phyloP scores from a whole-genome alignment of 2,329 filamentous ascomycete species.

The Arachnomyces sp. region DNA sequence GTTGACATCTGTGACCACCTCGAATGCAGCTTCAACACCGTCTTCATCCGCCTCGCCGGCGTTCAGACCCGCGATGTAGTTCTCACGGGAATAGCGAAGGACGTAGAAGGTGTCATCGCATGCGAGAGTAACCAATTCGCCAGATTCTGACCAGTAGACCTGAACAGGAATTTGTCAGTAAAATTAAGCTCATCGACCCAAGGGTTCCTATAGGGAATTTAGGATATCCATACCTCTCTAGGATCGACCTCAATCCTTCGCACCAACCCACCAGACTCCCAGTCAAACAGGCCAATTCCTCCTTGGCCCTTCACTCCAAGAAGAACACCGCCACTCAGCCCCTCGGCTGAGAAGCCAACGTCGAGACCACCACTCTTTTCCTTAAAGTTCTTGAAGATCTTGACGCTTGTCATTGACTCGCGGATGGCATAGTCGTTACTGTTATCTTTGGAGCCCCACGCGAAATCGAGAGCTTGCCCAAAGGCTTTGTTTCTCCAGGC shows the following conservation, averaged over 20 bases:
- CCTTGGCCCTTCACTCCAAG: constrained; percentile 93
- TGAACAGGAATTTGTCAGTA: constrained; percentile 26
- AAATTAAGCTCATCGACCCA: not conserved
- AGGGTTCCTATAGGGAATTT: not conserved
- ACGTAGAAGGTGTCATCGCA: constrained; percentile 96
- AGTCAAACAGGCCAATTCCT: constrained; percentile 93
- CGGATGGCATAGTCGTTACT: constrained; percentile 98
- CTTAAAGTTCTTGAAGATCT: constrained; percentile 96
- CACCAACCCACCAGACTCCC: constrained; percentile 80
- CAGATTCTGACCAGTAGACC: constrained; percentile 97
- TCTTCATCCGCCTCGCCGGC: constrained; percentile 76
- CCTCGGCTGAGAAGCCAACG: constrained; percentile 91
- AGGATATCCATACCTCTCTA: constrained; percentile 40
- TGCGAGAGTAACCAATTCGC: constrained; percentile 83
- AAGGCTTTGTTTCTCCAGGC: constrained; percentile 98
- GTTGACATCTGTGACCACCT: constrained; percentile 90
- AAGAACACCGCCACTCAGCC: constrained; percentile 76
- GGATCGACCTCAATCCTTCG: constrained; percentile 79
- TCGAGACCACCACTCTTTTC: constrained; percentile 84
- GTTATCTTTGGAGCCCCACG: constrained; percentile 94
- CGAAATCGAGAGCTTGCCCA: constrained; percentile 89
- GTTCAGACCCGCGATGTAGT: constrained; percentile 75
- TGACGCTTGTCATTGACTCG: constrained; percentile 87
- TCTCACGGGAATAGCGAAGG: constrained; percentile 80
- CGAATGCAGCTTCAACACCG: constrained; percentile 90